phyloP scores from a whole-genome alignment of 345 rosid species.

The Corymbia maculata region DNA sequence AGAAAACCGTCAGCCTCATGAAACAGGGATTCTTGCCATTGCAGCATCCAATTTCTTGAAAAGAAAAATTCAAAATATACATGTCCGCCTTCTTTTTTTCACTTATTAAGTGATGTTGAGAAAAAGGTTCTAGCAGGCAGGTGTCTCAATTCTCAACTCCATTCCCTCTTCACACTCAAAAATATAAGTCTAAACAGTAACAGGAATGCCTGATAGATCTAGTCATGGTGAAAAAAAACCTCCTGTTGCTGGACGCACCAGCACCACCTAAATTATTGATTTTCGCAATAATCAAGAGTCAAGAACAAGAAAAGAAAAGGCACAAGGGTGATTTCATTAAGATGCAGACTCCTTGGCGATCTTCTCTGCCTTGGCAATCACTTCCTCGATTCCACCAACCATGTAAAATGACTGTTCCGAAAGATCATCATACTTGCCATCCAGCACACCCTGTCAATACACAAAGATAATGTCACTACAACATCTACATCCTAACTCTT shows the following conservation, averaged over 20 bases:
- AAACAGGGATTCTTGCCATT: background rate
- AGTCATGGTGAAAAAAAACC: constrained; percentile 13
- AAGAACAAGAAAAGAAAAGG: constrained; percentile 1
- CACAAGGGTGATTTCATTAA: constrained; percentile 2
- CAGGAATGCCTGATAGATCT: constrained; percentile 1
- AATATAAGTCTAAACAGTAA: constrained; percentile 3
- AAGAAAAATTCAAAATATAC: background rate
- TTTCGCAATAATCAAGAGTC: constrained; percentile 5
- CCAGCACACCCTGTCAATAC: constrained; percentile 58
- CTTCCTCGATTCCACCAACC: constrained; percentile 88
- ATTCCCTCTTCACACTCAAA: constrained; percentile 12
- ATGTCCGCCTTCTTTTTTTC: background rate
- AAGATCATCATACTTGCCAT: constrained; percentile 79
- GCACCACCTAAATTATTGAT: constrained; percentile 17
- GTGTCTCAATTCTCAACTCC: background rate
- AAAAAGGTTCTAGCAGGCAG: background rate
- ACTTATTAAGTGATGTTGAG: constrained; percentile 3
- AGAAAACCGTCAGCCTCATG: background rate
- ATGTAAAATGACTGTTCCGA: constrained; percentile 77
- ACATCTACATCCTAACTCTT: background rate
- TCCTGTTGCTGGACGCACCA: constrained; percentile 19
- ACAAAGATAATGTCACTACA: background rate
- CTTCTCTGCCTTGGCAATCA: constrained; percentile 76
- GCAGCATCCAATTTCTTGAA: background rate
- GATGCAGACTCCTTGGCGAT: constrained; percentile 62